Base-by-base conservation (phyloP, 257 asterid species). In the Leptodermis oblonga region DNA sequence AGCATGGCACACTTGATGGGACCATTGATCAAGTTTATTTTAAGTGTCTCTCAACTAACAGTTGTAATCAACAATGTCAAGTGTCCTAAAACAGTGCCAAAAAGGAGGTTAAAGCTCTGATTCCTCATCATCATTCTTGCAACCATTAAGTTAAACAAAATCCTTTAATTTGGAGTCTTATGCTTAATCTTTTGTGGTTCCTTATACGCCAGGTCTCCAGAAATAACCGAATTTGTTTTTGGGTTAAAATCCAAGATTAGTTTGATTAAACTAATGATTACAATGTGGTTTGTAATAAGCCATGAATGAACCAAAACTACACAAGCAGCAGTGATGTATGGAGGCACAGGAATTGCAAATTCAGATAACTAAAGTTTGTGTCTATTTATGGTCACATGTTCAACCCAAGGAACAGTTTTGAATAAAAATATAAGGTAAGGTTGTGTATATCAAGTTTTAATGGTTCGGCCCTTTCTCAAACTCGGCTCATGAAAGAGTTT, bases 51-150 rank as follows among this genome's bases (percentile, higher is more conserved):
- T 46, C 26, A 67, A 49, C 48, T 69, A 45, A 25, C 64, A 30
- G n/a, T n/a, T n/a, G n/a, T 69, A 54, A 61, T 73, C 39, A 53
- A 65, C n/a, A 58, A 18, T 60, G 15, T 9, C 2, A 34, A 7
- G 48, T 37, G 46, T 8, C 55, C 25, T 49, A 37, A 49, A 58
- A 69, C 31, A 22, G 65, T 39, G 33, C 8, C 17, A 39, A 64
- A 42, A 61, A 34, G 12, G 71, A 30, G 43, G 9, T 36, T 34
- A 58, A 56, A 48, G 70, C 34, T 64, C 34, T 62, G 66, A 74
- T 74, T 69, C 70, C 53, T 62, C 74, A 75, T 69, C 64, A 62
- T n/a, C n/a, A n/a, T n/a, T n/a, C n/a, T n/a, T 69, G 60, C 62
- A 4, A 62, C 41, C 58, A 70, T 51, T 39, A 26, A n/a, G n/a